Conservation (phyloP, 352 stramenopile genomes). For the Phytophthora hybrid region DNA sequence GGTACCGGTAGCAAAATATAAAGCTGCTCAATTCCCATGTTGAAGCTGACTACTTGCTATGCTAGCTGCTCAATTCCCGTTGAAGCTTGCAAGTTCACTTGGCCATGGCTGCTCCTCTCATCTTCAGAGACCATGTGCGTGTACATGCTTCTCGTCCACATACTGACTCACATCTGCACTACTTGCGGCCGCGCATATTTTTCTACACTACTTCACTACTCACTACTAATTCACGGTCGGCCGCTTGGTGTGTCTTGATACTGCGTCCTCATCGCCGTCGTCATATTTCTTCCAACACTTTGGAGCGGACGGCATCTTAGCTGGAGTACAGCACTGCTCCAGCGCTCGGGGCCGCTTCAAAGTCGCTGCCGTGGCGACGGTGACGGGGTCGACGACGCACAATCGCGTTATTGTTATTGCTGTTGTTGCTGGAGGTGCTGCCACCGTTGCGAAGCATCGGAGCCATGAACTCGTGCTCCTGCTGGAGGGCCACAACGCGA, state of each 20-base stretch:
- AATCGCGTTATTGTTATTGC: conserved; percentile 27
- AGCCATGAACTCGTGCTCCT: conserved; percentile 60
- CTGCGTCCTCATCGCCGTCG: conserved; percentile 17
- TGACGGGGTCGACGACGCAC: conserved; percentile 42
- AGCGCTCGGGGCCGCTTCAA: conserved; percentile 11
- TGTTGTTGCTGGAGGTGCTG: conserved; percentile 35
- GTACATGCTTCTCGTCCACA: conserved; percentile 38
- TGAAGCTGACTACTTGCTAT: no score
- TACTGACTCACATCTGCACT: conserved; percentile 33
- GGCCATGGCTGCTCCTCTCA: not conserved
- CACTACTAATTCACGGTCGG: conserved; percentile 39
- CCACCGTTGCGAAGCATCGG: conserved; percentile 31
- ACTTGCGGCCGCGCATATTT: conserved; percentile 37
- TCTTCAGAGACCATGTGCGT: conserved; percentile 10
- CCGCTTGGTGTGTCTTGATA: conserved; percentile 11
- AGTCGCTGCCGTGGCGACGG: conserved; percentile 30
- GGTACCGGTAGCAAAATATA: not conserved
- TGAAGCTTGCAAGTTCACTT: conserved; percentile 42
- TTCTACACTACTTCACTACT: conserved; percentile 36
- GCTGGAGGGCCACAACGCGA: conserved; percentile 69
- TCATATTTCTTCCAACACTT: conserved; percentile 34
- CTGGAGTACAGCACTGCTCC: conserved; percentile 41
- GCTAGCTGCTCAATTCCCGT: conserved; percentile 31
- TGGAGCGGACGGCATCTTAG: conserved; percentile 29
- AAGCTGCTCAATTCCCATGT: not conserved